These are phyloP conservation scores for Yamagishiella unicocca DNA, from an alignment of 139 green algal species.

Conservation along the genomic window DNA sequence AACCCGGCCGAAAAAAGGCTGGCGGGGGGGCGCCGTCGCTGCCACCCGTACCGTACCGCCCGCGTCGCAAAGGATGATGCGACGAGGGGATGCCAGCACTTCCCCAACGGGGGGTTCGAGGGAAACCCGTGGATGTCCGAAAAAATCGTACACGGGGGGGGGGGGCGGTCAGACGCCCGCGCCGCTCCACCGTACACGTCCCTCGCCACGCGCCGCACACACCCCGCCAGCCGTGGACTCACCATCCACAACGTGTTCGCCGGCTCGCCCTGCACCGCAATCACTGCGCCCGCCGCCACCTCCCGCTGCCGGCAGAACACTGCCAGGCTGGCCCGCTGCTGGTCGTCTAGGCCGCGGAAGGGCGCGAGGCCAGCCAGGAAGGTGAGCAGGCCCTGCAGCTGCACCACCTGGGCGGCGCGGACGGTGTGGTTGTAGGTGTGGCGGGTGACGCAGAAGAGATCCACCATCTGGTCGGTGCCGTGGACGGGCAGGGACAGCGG, in stretches of 20 bases:
- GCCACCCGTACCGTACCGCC: no score
- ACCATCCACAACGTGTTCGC: conserved; percentile 36
- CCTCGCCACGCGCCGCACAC: no score
- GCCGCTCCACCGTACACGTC: no score
- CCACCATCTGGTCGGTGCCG: not conserved
- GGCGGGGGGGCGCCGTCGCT: no score
- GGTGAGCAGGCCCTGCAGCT: conserved; percentile 31
- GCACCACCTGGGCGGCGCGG: conserved; percentile 9
- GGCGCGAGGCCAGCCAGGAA: conserved; percentile 26
- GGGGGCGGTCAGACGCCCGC: no score
- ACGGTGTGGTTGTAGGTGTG: conserved; percentile 36
- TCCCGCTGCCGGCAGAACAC: conserved; percentile 37
- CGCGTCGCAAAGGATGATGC: no score
- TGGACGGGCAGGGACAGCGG: not conserved
- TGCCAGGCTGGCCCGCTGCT: conserved; percentile 18
- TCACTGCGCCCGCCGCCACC: conserved; percentile 27
- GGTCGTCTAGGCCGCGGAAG: conserved; percentile 19
- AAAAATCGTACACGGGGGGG: no score
- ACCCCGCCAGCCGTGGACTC: no score
- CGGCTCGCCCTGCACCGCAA: conserved; percentile 36
- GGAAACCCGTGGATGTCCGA: no score
- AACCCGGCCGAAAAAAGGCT: no score
- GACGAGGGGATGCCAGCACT: no score
- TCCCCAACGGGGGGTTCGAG: no score
- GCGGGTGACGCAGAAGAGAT: conserved; percentile 19